Evolutionary conservation across 1,284 basidiomycete genomes (phyloP), one percentile per base, ranked within the genome.

Genomic region (Schizopora paradoxa): DNA sequence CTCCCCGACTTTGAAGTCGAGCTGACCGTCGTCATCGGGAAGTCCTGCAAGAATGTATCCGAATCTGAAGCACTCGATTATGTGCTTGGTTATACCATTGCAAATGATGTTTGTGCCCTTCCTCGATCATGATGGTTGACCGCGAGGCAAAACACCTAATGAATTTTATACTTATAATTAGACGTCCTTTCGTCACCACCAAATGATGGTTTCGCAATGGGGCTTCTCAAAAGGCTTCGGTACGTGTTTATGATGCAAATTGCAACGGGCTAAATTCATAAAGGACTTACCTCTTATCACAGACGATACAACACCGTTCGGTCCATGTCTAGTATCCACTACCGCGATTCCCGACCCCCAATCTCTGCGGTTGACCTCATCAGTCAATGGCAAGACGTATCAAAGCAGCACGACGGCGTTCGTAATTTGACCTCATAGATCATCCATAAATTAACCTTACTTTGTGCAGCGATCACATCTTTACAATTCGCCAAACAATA

Each of bases 1-100:
- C 67, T 84, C 2, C 76, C 88, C 0, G 92, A 96, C 64, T 95
- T 91, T 58, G 92, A 96, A 61, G 83, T 89, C 38, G 92, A 96
- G 58, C 67, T 96, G 10, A 86, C 80, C 29, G 76, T 94, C 52
- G 83, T 95, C 47, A 88, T 95, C 36, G 89, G 88, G 14, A 86
- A 84, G 57, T 61, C 77, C 0, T 84, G 85, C 38, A 87, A 84
- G 66, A 66, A 94, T 56, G 88, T 93, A 6, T 70, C 73, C 0
- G 83, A 86, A 55, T 74, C 69, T 0, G 76, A 91, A 3, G 90
- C 91, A 0, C 66, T 91, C 41, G 78, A 89, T 56, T 89, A 91
- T 55, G 82, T 94, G 3, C 71, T 91, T 0, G 90, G 79, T 1
- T 91, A 89, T 60, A 88, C 84, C 1, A 81, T 69, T 5, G 84